Evolutionary conservation across 2,329 filamentous ascomycete species (phyloP), one percentile per base, ranked within the genome.

Genomic region (Fonsecaea pugnacius): DNA sequence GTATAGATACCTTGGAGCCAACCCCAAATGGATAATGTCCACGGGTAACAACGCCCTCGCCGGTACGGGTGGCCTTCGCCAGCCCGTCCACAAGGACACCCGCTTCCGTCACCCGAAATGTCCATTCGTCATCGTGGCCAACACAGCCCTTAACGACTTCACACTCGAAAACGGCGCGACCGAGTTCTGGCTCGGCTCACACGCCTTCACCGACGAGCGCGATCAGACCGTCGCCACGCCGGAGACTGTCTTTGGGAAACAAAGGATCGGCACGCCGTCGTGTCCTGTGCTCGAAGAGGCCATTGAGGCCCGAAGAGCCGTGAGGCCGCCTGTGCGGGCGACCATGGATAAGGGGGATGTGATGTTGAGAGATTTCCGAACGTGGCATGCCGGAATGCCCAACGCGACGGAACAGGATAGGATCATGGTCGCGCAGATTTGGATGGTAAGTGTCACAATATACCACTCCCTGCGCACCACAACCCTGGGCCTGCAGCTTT

Each of bases 161-260:
- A 72, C 67, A 50, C 56, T 64, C 2, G 71, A 65, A 24, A 79
- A 75, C 59, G 77, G 77, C 30, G 70, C 75, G 1, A 79, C 77
- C 2, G 77, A 78, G 67, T 78, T 79, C 69, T 79, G 76, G 77
- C 74, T 78, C 6, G 77, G 77, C 2, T 75, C 75, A n/a, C 75
- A 78, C 65, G 73, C 72, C 14, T 67, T 70, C 65, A 77, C 76
- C 4, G 70, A 69, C 1, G 65, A 69, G 27, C 56, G 52, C 12
- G 75, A 78, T 61, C 75, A 78, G 69, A 68, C 71, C 40, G 57
- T 72, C 36, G 72, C 74, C 14, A 71, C 70, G 8, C 53, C 59
- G 5, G 61, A 56, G 36, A 52, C 60, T 9, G 62, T 59, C 33
- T 36, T 46, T 51, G 53, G 36, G 36, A 56, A 63, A 18, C 56